A percentile compares a stretch with the other conserved stretches of the same genome.
Evolutionary conservation across 106 monocot genomes (phyloP).

Genomic region (Allium cepa): DNA sequence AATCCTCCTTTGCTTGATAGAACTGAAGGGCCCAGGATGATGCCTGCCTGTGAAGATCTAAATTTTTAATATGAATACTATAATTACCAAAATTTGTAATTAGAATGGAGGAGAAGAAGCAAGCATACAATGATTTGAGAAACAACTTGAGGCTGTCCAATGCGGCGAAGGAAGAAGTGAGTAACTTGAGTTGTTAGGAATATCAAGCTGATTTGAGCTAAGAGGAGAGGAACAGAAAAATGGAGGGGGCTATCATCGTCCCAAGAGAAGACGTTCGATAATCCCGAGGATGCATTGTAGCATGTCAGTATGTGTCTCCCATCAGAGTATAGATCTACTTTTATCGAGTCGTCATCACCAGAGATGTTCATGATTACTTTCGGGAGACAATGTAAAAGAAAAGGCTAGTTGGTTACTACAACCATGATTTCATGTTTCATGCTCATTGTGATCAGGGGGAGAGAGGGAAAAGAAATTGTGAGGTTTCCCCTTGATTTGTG

Average conservation of each 20-base stretch:
- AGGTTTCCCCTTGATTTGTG: slow-evolving; percentile 3
- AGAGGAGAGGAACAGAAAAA: slow-evolving; percentile 49
- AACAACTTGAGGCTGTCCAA: slow-evolving; percentile 35
- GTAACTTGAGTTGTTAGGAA: slow-evolving; percentile 19
- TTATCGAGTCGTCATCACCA: no score
- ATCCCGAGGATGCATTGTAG: slow-evolving; percentile 19
- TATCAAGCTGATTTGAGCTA: slow-evolving; percentile 42
- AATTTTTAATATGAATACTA: background rate
- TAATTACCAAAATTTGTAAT: background rate
- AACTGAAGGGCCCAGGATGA: background rate
- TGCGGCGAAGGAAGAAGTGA: slow-evolving; percentile 40
- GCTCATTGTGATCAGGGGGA: background rate
- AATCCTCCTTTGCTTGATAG: background rate
- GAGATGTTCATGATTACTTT: background rate
- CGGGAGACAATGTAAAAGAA: background rate
- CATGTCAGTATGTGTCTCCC: slow-evolving; percentile 5
- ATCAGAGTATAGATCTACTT: background rate
- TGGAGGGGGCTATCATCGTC: slow-evolving; percentile 30
- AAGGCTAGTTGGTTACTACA: background rate
- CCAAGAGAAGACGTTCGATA: slow-evolving; percentile 32
- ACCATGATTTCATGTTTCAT: background rate
- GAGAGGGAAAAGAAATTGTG: background rate
- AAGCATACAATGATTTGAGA: slow-evolving; percentile 40
- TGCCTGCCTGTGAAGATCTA: background rate
- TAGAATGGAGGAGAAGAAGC: background rate